A percentile compares a stretch with the other conserved stretches of the same genome.
These are phyloP conservation scores for Aaosphaeria arxii DNA, from an alignment of 2,329 filamentous ascomycete genomes.

Conservation along the genomic window DNA sequence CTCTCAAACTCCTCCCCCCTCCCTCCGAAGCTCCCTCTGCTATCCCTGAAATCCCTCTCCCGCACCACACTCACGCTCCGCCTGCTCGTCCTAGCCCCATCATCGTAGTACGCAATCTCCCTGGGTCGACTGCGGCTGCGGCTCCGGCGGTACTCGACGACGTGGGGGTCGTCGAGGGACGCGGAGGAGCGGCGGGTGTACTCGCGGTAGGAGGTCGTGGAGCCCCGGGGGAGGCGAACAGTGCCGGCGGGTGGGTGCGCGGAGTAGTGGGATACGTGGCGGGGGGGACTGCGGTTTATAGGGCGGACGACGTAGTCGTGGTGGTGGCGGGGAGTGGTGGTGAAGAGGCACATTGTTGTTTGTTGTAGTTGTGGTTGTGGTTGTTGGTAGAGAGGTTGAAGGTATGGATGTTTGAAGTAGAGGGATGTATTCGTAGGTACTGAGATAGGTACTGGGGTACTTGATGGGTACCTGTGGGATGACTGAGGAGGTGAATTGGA, in stretches of 20 bases:
- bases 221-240: constrained; percentile 29
- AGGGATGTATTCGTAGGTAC: too few species aligned
- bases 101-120: constrained; percentile 26
- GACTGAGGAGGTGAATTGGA: too few species aligned
- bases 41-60: constrained; percentile 10
- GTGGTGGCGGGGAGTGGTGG: constrained; percentile 15
- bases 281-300: constrained; percentile 10
- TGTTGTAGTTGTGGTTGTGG: background rate
- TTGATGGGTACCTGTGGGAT: too few species aligned
- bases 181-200: constrained; percentile 10
- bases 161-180: constrained; percentile 13
- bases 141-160: constrained; percentile 14
- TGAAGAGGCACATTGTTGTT: constrained; percentile 31
- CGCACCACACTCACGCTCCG: constrained; percentile 19
- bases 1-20: constrained; percentile 6
- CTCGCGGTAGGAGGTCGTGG: constrained; percentile 17
- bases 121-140: constrained; percentile 3
- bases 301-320: constrained; percentile 25
- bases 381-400: too few species aligned
- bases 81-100: constrained; percentile 18
- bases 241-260: constrained; percentile 31
- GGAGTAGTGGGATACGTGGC: constrained; percentile 26
- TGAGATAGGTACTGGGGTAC: too few species aligned
- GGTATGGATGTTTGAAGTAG: too few species aligned
- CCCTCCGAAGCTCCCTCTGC: constrained; percentile 19